phyloP scores from a whole-genome alignment of 208 protist genomes.

The Crithidia acanthocephali region DNA sequence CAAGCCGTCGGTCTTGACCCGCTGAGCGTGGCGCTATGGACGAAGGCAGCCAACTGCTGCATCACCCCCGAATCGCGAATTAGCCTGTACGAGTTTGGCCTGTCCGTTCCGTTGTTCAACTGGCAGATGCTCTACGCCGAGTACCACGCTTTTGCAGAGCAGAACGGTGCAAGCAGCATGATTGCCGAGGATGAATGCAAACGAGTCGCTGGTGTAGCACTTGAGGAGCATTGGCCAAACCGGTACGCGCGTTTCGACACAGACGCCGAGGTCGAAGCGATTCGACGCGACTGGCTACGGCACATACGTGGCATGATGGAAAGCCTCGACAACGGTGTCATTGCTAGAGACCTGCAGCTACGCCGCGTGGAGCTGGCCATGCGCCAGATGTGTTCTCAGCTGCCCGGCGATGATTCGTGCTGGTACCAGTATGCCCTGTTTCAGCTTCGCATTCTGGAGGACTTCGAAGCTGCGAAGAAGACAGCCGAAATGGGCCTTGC shows the following conservation, averaged over 20 bases:
- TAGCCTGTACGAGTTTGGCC: constrained; percentile 71
- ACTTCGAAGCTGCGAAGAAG: constrained; percentile 45
- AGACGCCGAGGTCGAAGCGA: constrained; percentile 29
- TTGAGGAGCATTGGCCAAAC: constrained; percentile 66
- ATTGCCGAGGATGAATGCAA: constrained; percentile 23
- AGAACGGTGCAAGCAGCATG: background rate
- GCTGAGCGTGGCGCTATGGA: constrained; percentile 73
- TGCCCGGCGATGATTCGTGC: constrained; percentile 65
- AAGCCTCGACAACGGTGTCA: constrained; percentile 22
- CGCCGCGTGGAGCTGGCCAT: constrained; percentile 81
- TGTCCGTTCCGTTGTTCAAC: constrained; percentile 72
- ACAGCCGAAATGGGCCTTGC: constrained; percentile 41
- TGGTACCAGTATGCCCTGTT: constrained; percentile 85
- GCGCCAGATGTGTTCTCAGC: constrained; percentile 79
- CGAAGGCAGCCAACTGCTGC: constrained; percentile 45
- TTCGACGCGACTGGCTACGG: constrained; percentile 52
- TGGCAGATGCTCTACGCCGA: constrained; percentile 43
- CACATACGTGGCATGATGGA: constrained; percentile 53
- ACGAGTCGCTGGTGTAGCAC: constrained; percentile 27
- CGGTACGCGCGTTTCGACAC: constrained; percentile 52
- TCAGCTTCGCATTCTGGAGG: constrained; percentile 52
- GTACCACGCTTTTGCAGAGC: constrained; percentile 48
- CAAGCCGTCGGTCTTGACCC: constrained; percentile 79
- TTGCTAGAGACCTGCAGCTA: constrained; percentile 54
- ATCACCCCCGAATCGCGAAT: constrained; percentile 40